Conservation (phyloP, 2,329 filamentous ascomycete species). For the Cladophialophora yegresii region DNA sequence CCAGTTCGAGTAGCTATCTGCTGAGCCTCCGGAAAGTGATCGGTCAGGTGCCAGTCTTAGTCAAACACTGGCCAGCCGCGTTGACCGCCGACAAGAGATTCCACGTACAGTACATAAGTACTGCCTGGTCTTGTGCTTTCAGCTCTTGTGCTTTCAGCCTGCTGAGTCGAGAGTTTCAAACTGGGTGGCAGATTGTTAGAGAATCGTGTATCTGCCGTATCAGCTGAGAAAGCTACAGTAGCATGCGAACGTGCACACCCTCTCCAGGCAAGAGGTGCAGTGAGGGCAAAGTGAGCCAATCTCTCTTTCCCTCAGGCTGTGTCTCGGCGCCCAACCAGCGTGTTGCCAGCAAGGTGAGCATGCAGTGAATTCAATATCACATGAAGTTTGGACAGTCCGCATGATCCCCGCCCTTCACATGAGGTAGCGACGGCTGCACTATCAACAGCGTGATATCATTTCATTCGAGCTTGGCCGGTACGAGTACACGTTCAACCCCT, state of each 20-base stretch:
- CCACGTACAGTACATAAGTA: constrained; percentile 16
- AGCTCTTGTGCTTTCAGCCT: neutral
- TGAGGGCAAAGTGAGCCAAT: neutral
- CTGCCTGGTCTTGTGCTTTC: constrained; percentile 1
- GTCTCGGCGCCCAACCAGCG: neutral
- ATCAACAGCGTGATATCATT: no score
- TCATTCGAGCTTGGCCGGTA: no score
- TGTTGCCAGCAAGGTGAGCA: neutral
- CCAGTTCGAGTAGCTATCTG: neutral
- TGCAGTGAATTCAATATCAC: neutral
- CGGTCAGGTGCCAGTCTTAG: constrained; percentile 1
- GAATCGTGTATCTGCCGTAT: neutral
- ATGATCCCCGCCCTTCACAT: neutral
- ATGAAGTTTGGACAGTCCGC: neutral
- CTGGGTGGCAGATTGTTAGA: neutral
- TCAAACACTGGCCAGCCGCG: neutral
- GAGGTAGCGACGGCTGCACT: neutral
- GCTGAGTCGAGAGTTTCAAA: neutral
- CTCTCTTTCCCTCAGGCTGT: neutral
- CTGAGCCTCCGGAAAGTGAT: constrained; percentile 6
- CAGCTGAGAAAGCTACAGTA: neutral
- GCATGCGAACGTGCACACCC: neutral
- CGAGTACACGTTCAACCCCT: no score
- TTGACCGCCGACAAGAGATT: constrained; percentile 1
- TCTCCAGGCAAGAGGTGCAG: neutral